A percentile compares a stretch with the other conserved stretches of the same genome.
Evolutionary conservation across 768 basidiomycete species (phyloP).

Genomic region (Rhodotorula graminis): DNA sequence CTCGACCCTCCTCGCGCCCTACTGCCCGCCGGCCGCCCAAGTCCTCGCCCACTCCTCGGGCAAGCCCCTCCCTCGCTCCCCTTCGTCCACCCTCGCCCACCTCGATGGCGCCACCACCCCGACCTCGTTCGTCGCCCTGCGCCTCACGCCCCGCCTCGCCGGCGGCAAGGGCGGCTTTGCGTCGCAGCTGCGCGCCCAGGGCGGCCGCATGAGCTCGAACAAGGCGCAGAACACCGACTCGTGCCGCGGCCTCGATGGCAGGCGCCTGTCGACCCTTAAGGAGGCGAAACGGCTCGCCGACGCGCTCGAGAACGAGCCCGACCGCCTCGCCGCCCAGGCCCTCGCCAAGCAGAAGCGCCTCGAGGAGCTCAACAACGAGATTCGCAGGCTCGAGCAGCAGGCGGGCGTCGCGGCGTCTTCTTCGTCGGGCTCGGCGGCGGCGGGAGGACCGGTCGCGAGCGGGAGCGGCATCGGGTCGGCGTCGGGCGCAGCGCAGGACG

Average conservation of each 20-base stretch:
- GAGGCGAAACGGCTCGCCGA: conserved; percentile 86
- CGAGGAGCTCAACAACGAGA: conserved; percentile 41
- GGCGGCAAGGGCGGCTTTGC: conserved; percentile 99
- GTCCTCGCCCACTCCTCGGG: conserved; percentile 22
- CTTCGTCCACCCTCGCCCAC: neutral
- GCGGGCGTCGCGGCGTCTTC: conserved; percentile 51
- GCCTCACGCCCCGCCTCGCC: conserved; percentile 66
- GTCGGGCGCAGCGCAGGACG: too few species aligned
- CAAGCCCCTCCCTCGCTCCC: conserved; percentile 10
- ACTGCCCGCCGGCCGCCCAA: conserved; percentile 5
- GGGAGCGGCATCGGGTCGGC: conserved; percentile 37
- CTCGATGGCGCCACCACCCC: neutral
- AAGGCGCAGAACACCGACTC: conserved; percentile 77
- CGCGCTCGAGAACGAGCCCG: conserved; percentile 77
- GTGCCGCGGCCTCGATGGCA: conserved; percentile 72
- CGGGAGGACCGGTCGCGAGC: conserved; percentile 32
- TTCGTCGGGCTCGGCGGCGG: conserved; percentile 42
- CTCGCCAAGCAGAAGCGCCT: conserved; percentile 34
- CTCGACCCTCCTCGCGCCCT: conserved; percentile 10
- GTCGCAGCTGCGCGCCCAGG: conserved; percentile 89
- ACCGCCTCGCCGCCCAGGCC: conserved; percentile 52
- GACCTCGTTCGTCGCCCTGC: conserved; percentile 60
- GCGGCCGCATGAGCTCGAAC: conserved; percentile 94
- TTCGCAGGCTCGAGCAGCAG: conserved; percentile 34
- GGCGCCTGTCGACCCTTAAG: conserved; percentile 87